phyloP scores from a whole-genome alignment of 139 green algal species.

The Edaphochlamys debaryana region DNA sequence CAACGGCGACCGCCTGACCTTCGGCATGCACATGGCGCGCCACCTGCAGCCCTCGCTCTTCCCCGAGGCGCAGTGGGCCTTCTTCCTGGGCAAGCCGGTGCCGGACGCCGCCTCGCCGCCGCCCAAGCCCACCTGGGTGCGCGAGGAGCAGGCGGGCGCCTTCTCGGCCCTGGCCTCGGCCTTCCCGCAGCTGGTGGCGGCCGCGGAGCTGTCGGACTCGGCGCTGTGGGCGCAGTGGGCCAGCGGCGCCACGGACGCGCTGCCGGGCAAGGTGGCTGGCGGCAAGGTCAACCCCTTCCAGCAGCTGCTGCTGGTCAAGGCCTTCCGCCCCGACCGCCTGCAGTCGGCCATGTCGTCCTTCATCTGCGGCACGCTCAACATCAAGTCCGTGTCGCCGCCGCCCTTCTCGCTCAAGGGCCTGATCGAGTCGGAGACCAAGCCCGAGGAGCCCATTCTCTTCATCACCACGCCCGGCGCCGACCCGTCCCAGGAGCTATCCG shows the following conservation, averaged over 20 bases:
- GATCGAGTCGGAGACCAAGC: constrained; percentile 35
- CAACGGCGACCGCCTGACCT: constrained; percentile 80
- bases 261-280: constrained; percentile 31
- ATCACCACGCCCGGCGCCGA: constrained; percentile 80
- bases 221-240: constrained; percentile 69
- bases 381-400: constrained; percentile 59
- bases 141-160: constrained; percentile 33
- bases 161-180: constrained; percentile 57
- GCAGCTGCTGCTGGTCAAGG: constrained; percentile 71
- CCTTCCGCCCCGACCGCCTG: constrained; percentile 70
- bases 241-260: constrained; percentile 17
- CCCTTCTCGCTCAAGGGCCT: constrained; percentile 58
- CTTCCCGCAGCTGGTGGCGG: constrained; percentile 59
- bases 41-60: constrained; percentile 58
- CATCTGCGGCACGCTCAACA: constrained; percentile 60
- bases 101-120: constrained; percentile 18
- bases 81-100: constrained; percentile 65
- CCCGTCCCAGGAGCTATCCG: constrained; percentile 79
- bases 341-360: constrained; percentile 63
- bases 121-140: constrained; percentile 65
- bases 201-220: constrained; percentile 58
- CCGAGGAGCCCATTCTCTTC: constrained; percentile 76
- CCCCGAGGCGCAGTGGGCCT: constrained; percentile 63
- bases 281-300: constrained; percentile 56
- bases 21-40: constrained; percentile 78